phyloP scores from a whole-genome alignment of 2,329 filamentous ascomycete genomes.

The Xylariales sp. region DNA sequence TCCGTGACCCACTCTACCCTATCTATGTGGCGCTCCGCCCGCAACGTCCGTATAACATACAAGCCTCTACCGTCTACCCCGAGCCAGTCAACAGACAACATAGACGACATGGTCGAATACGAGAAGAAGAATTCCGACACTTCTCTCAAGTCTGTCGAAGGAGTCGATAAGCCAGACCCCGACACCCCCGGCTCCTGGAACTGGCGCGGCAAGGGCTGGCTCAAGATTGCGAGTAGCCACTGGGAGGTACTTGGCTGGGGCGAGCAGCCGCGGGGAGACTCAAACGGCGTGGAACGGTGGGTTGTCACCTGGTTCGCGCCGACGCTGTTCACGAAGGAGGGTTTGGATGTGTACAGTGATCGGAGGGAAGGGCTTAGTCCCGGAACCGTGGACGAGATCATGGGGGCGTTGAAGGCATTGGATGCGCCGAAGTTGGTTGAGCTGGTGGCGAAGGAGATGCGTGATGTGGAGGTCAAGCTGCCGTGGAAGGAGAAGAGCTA shows the following conservation, averaged over 20 bases:
- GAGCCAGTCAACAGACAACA: conserved; percentile 23
- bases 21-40: conserved; percentile 73
- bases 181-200: conserved; percentile 50
- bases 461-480: conserved; percentile 44
- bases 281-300: conserved; percentile 52
- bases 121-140: conserved; percentile 38
- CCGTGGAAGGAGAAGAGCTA: conserved; percentile 40
- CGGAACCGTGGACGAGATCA: conserved; percentile 52
- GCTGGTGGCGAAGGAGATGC: conserved; percentile 45
- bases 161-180: conserved; percentile 52
- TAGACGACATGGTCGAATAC: conserved; percentile 69
- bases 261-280: conserved; percentile 36
- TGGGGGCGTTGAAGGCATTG: conserved; percentile 47
- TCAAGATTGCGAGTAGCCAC: conserved; percentile 66
- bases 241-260: conserved; percentile 83
- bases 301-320: conserved; percentile 80
- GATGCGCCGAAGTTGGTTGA: conserved; percentile 51
- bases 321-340: conserved; percentile 78
- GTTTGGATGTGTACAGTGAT: conserved; percentile 72
- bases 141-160: conserved; percentile 56
- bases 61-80: conserved; percentile 39
- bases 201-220: conserved; percentile 74
- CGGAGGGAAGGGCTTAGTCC: conserved; percentile 54
- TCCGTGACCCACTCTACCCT: conserved; percentile 71
- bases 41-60: conserved; percentile 80